A percentile compares a stretch with the other conserved stretches of the same genome.
These are phyloP conservation scores for Cercospora nicotianae DNA, from an alignment of 2,329 filamentous ascomycete species.

Conservation along the genomic window DNA sequence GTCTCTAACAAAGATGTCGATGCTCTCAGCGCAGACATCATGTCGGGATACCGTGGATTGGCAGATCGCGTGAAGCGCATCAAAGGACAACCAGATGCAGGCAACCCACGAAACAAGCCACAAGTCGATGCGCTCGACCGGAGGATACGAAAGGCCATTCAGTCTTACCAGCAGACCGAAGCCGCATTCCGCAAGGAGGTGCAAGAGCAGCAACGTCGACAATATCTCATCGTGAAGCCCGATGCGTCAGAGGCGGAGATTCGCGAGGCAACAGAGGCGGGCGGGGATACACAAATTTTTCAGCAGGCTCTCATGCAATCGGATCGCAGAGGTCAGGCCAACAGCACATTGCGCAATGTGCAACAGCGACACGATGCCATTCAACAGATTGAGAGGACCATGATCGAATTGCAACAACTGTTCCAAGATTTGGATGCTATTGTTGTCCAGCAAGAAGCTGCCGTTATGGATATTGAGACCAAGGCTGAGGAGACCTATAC, in stretches of 20 bases:
- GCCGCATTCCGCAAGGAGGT: slow-evolving; percentile 76
- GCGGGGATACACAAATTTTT: slow-evolving; percentile 77
- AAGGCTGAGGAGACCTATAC: slow-evolving; percentile 82
- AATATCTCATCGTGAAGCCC: slow-evolving; percentile 77
- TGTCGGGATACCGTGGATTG: slow-evolving; percentile 76
- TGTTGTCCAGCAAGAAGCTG: slow-evolving; percentile 80
- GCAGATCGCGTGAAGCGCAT: slow-evolving; percentile 76
- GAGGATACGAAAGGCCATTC: slow-evolving; percentile 76
- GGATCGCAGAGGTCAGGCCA: slow-evolving; percentile 77
- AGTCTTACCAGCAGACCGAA: slow-evolving; percentile 78
- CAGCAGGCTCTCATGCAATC: slow-evolving; percentile 80
- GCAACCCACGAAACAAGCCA: slow-evolving; percentile 68
- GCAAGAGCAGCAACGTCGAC: slow-evolving; percentile 79
- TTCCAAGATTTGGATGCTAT: slow-evolving; percentile 88
- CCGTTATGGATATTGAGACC: slow-evolving; percentile 77
- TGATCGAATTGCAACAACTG: slow-evolving; percentile 81
- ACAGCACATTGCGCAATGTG: slow-evolving; percentile 75
- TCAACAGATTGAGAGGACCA: slow-evolving; percentile 86
- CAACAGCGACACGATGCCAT: slow-evolving; percentile 82
- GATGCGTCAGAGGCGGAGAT: slow-evolving; percentile 76
- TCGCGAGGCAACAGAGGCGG: slow-evolving; percentile 70
- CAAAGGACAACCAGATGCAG: slow-evolving; percentile 75
- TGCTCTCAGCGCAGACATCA: slow-evolving; percentile 72
- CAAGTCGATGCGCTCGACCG: slow-evolving; percentile 82
- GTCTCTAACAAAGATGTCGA: slow-evolving; percentile 68